These are phyloP conservation scores for Penicillium cinerascens DNA, from an alignment of 495 filamentous ascomycete species.

Conservation along the genomic window DNA sequence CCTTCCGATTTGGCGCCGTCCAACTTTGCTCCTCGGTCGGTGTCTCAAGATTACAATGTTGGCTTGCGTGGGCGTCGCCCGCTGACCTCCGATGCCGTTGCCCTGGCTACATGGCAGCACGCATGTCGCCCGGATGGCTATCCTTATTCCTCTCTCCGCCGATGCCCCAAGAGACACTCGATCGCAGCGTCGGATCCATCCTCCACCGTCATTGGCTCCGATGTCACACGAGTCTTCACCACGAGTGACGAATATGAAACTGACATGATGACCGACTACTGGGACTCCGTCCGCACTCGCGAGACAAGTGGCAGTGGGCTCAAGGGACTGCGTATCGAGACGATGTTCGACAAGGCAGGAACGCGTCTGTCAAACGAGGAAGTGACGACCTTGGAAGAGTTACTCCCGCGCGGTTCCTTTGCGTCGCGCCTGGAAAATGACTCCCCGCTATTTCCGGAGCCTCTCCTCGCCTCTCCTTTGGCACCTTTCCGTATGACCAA, in stretches of 20 bases:
- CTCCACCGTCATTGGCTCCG: constrained; percentile 80
- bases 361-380: constrained; percentile 53
- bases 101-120: constrained; percentile 26
- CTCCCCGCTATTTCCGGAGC: constrained; percentile 29
- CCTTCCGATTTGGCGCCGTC: constrained; percentile 14
- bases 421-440: constrained; percentile 27
- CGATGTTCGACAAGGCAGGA: constrained; percentile 82
- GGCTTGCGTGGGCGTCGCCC: constrained; percentile 21
- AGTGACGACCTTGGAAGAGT: constrained; percentile 53
- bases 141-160: constrained; percentile 30
- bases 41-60: constrained; percentile 27
- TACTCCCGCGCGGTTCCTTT: constrained; percentile 45
- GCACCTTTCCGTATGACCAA: constrained; percentile 9
- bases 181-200: constrained; percentile 63
- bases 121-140: constrained; percentile 10
- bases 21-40: constrained; percentile 19
- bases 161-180: constrained; percentile 43
- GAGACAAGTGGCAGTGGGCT: constrained; percentile 59
- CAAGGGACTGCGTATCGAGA: constrained; percentile 65
- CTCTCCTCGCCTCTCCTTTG: constrained; percentile 51
- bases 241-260: constrained; percentile 83
- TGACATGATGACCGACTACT: constrained; percentile 86
- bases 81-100: constrained; percentile 30
- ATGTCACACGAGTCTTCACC: constrained; percentile 71
- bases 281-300: constrained; percentile 84